Conservation (phyloP, 352 stramenopile species). For the Pseudoperonospora humuli region DNA sequence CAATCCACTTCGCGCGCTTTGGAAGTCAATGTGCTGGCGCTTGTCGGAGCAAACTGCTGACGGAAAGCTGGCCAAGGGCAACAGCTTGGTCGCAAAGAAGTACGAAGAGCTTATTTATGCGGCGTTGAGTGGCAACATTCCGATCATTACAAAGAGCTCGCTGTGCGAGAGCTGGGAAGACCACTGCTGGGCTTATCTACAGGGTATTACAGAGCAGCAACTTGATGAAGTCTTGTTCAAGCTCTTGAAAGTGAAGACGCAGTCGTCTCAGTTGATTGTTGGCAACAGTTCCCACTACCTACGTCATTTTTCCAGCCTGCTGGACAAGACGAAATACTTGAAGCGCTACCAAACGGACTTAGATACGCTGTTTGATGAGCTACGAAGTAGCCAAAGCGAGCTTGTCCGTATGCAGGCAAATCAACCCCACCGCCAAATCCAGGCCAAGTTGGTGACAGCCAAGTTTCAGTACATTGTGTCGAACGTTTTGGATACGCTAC, state of each 20-base stretch:
- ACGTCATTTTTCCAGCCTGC: constrained; percentile 37
- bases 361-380: constrained; percentile 70
- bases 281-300: constrained; percentile 59
- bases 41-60: constrained; percentile 45
- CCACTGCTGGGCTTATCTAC: constrained; percentile 76
- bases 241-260: constrained; percentile 62
- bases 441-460: constrained; percentile 70
- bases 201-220: constrained; percentile 59
- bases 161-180: constrained; percentile 81
- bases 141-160: constrained; percentile 50
- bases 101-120: constrained; percentile 81
- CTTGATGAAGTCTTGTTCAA: constrained; percentile 66
- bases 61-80: constrained; percentile 51
- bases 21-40: constrained; percentile 84
- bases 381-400: constrained; percentile 53
- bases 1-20: constrained; percentile 73
- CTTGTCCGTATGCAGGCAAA: constrained; percentile 60
- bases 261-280: constrained; percentile 66
- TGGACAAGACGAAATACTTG: constrained; percentile 71
- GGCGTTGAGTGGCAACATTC: constrained; percentile 64
- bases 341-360: constrained; percentile 64
- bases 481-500: constrained; percentile 45
- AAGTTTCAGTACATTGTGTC: constrained; percentile 75
- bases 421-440: constrained; percentile 64
- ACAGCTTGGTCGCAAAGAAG: constrained; percentile 49